These are phyloP conservation scores for Murraya paniculata DNA, from an alignment of 345 rosid species.

Conservation along the genomic window DNA sequence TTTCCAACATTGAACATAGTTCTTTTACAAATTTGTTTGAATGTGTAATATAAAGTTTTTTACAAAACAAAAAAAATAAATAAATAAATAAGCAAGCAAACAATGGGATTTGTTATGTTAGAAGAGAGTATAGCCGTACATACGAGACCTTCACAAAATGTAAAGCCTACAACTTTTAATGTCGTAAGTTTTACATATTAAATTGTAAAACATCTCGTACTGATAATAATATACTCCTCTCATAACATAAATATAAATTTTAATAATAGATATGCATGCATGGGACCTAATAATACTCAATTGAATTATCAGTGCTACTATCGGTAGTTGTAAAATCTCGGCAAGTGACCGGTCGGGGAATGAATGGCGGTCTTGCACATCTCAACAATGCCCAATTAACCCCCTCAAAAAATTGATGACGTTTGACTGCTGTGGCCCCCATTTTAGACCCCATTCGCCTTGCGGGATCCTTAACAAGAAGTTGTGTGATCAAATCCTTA, in stretches of 20 bases:
- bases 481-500: constrained; percentile 53
- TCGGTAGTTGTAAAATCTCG: constrained; percentile 7
- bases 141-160: neutral
- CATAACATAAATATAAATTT: neutral
- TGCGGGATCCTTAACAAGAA: constrained; percentile 47
- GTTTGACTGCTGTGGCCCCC: constrained; percentile 57
- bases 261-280: neutral
- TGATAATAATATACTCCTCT: neutral
- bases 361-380: constrained; percentile 47
- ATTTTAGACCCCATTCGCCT: constrained; percentile 53
- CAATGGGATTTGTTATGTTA: neutral
- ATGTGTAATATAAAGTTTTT: neutral
- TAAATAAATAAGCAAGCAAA: neutral
- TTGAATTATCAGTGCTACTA: constrained; percentile 18
- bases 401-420: constrained; percentile 48
- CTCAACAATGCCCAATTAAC: constrained; percentile 65
- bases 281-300: constrained; percentile 38
- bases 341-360: constrained; percentile 26
- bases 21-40: neutral
- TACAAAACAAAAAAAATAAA: neutral
- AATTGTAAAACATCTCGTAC: neutral
- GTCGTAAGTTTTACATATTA: neutral
- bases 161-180: neutral
- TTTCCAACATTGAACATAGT: neutral
- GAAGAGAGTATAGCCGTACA: neutral